A percentile compares a stretch with the other conserved stretches of the same genome.
Evolutionary conservation across 2,329 filamentous ascomycete genomes (phyloP).

Genomic region (Epichloe typhina): DNA sequence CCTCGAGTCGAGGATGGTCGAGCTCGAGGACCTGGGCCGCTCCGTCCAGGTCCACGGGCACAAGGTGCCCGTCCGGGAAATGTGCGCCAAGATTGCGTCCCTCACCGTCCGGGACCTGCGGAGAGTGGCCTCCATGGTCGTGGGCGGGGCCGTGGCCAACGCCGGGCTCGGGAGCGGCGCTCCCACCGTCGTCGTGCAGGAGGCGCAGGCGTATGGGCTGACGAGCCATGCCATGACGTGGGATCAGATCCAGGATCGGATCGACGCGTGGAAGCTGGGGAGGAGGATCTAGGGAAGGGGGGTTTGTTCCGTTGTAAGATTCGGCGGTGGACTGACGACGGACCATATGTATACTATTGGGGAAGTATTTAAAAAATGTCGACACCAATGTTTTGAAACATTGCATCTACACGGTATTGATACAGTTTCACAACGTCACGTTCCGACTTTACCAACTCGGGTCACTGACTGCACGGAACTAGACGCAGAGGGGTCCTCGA

Average conservation of each 20-base stretch:
- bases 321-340: no score
- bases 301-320: not conserved
- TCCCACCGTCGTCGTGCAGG: conserved; percentile 89
- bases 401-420: no score
- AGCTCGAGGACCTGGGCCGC: conserved; percentile 86
- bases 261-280: conserved; percentile 73
- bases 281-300: conserved; percentile 20
- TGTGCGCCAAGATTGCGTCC: conserved; percentile 76
- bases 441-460: no score
- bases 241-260: conserved; percentile 81
- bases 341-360: no score
- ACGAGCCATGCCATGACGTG: conserved; percentile 59
- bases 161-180: conserved; percentile 66
- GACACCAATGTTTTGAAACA: no score
- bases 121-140: conserved; percentile 65
- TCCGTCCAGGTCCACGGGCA: conserved; percentile 94
- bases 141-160: conserved; percentile 67
- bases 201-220: conserved; percentile 63
- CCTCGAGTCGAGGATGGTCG: conserved; percentile 91
- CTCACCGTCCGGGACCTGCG: conserved; percentile 71
- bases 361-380: no score
- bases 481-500: no score
- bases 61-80: conserved; percentile 84
- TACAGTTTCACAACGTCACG: no score
- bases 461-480: no score